Conservation (phyloP, 192 early-diverging fungal species). For the Backusella sp. region DNA sequence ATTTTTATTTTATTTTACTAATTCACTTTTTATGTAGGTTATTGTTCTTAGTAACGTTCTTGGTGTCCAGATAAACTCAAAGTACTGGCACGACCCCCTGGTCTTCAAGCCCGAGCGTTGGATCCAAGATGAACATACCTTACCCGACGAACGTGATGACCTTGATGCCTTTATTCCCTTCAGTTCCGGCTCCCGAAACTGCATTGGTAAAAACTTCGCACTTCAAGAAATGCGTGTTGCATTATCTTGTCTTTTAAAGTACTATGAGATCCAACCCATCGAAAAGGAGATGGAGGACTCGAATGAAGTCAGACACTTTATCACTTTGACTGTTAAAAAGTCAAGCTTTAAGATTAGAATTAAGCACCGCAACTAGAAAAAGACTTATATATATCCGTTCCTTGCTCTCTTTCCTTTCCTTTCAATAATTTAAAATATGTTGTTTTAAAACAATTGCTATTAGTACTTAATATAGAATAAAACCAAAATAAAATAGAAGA, state of each 20-base stretch:
- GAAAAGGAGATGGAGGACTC: constrained; percentile 59
- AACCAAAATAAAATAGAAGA: too few species aligned
- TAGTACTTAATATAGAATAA: too few species aligned
- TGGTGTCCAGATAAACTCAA: constrained; percentile 12
- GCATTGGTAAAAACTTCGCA: constrained; percentile 54
- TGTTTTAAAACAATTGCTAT: too few species aligned
- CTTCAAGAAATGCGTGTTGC: constrained; percentile 51
- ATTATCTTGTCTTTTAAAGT: constrained; percentile 41
- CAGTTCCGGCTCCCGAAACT: constrained; percentile 46
- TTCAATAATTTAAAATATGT: neutral
- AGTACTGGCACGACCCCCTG: constrained; percentile 22
- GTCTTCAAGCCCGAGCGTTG: constrained; percentile 37
- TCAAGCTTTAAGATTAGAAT: constrained; percentile 17
- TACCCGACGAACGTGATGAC: constrained; percentile 22
- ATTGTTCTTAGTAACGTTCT: neutral
- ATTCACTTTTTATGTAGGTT: neutral
- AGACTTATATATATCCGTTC: neutral
- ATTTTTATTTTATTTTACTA: neutral
- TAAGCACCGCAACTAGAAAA: constrained; percentile 1
- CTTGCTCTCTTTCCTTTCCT: neutral
- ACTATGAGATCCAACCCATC: constrained; percentile 44
- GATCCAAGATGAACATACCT: neutral
- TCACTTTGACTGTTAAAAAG: constrained; percentile 22
- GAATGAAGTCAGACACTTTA: constrained; percentile 45
- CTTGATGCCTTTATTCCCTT: constrained; percentile 49